Conservation (phyloP, 2,329 filamentous ascomycete genomes). For the Neofusicoccum ribis region DNA sequence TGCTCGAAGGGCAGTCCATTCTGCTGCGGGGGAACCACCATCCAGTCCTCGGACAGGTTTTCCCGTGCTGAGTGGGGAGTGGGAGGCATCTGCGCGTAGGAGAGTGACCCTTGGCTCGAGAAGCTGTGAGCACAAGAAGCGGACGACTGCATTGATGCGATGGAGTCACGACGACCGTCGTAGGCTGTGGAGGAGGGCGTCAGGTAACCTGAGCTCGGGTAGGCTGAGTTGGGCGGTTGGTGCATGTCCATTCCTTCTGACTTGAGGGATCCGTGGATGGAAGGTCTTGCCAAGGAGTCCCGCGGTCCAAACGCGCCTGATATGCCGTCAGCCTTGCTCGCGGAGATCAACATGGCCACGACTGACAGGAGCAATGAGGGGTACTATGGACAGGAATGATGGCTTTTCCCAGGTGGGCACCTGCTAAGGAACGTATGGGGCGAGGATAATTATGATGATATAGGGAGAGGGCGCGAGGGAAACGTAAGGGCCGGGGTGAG, state of each 20-base stretch:
- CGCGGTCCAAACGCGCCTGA: conserved; percentile 12
- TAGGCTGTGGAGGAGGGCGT: conserved; percentile 30
- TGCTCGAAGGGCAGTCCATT: conserved; percentile 27
- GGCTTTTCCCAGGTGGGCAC: neutral
- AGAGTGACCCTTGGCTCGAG: conserved; percentile 18
- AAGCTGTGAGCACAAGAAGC: conserved; percentile 24
- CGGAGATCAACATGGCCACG: conserved; percentile 1
- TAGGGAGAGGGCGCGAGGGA: conserved; percentile 19
- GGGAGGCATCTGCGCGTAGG: conserved; percentile 24
- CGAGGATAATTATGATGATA: conserved; percentile 17
- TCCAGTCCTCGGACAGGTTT: conserved; percentile 25
- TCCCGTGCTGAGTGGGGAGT: conserved; percentile 31
- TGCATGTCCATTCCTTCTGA: conserved; percentile 26
- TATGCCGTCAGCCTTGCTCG: conserved; percentile 17
- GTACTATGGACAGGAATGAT: conserved; percentile 18
- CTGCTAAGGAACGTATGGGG: conserved; percentile 17
- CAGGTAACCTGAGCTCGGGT: conserved; percentile 27
- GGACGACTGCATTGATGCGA: conserved; percentile 32
- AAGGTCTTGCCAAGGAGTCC: neutral
- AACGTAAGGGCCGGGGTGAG: conserved; percentile 20
- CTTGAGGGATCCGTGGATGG: conserved; percentile 18
- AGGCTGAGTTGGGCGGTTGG: conserved; percentile 25
- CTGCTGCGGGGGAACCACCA: neutral
- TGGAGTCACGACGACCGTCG: conserved; percentile 33
- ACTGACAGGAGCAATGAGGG: conserved; percentile 19